phyloP scores from a whole-genome alignment of 1,139 yeast genomes.

The Taphrina confusa region DNA sequence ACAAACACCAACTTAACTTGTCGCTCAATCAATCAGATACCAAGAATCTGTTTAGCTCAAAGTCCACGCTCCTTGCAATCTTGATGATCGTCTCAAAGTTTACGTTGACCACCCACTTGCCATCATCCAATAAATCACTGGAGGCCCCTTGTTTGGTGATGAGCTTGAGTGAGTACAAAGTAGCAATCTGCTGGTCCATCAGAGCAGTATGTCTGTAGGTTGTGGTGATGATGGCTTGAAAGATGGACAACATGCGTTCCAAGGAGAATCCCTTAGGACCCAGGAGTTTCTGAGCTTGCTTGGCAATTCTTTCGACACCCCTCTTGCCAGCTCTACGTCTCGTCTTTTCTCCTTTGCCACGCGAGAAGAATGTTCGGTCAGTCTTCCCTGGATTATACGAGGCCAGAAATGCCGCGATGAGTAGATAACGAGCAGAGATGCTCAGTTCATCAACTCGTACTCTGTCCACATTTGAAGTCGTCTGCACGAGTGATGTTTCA shows the following conservation, averaged over 20 bases:
- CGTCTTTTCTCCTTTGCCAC: conserved; percentile 49
- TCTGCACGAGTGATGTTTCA: conserved; percentile 1
- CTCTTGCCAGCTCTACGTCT: conserved; percentile 21
- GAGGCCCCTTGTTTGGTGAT: conserved; percentile 50
- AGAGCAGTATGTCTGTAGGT: conserved; percentile 52
- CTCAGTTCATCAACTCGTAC: conserved; percentile 1
- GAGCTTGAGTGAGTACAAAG: conserved; percentile 59
- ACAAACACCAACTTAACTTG: not conserved
- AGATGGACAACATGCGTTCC: conserved; percentile 67
- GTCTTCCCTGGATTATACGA: conserved; percentile 62
- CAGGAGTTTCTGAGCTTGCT: conserved; percentile 43
- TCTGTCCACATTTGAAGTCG: not conserved
- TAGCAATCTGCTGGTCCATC: conserved; percentile 61
- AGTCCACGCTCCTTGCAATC: conserved; percentile 57
- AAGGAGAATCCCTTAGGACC: conserved; percentile 66
- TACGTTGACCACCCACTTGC: conserved; percentile 65
- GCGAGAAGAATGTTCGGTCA: conserved; percentile 64
- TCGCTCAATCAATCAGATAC: conserved; percentile 25
- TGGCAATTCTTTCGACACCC: conserved; percentile 13
- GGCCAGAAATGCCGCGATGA: conserved; percentile 71
- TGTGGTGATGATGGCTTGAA: conserved; percentile 56
- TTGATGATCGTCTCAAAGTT: conserved; percentile 56
- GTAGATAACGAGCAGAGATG: conserved; percentile 43
- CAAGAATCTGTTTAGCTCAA: conserved; percentile 60
- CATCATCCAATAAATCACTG: conserved; percentile 61